Evolutionary conservation across 352 stramenopile species (phyloP), one percentile per base, ranked within the genome.

Genomic region (Poterioochromonas sp.): DNA sequence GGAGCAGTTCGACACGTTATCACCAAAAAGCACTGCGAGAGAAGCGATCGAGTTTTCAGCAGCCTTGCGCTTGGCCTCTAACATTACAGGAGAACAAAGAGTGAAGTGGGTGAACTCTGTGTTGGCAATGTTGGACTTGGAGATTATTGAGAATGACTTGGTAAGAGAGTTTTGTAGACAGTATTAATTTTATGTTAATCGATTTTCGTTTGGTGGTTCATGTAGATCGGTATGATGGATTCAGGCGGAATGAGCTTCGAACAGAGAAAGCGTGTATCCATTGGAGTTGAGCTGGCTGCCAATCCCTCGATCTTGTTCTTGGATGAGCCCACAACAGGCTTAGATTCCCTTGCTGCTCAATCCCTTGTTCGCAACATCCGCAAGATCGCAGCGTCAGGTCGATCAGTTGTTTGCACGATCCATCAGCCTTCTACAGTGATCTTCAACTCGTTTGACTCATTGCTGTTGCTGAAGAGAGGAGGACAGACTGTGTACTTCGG

Each of bases 261-360:
- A 81, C 90, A 98, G 81, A 89, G 91, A 54, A 96, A 96, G 80
- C 82, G 93, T 26, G 85, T 97, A 22, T 91, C 90, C 0, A 97
- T 98, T 78, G 93, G 87, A 58, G 87, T 94, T 1, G 90, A 97
- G 81, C 85, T 97, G 37, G 92, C 82, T 15, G 80, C 89, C 5
- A 95, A 96, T 82, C 93, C 93, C n/a, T 91, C 91, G 79, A 84
- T 97, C 53, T 76, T 98, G 63, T 95, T 98, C 80, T 79, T 97
- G 34, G 91, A 96, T 77, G 92, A 96, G 81, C 91, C 91, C 0
- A 96, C 90, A 0, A 90, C 83, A 81, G 89, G 90, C 40, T 79
- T 97, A 20, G 91, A 97, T 80, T 79, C 69, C 15, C 73, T 86
- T 5, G 87, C 85, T 18, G 92, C 90, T 22, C 73, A 85, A 40